Percentiles rank a stretch among this genome's conserved stretches.
Evolutionary conservation across 139 green algal species (phyloP).

Genomic region (Bryopsis sp.): DNA sequence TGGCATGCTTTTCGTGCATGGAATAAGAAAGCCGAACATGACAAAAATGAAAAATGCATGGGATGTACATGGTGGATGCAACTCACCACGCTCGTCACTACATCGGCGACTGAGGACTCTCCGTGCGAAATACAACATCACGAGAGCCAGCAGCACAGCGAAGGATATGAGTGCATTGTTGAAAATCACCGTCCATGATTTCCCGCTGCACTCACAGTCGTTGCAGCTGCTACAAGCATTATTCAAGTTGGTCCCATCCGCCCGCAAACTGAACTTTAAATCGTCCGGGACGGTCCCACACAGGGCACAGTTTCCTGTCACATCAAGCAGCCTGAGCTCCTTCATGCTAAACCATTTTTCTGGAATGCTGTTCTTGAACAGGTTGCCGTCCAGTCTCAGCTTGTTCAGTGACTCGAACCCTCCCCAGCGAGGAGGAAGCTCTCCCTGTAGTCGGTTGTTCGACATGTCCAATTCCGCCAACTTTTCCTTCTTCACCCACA

Average conservation of each 20-base stretch:
- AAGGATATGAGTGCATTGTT: too few relatives aligned
- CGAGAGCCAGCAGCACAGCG: too few relatives aligned
- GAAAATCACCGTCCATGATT: too few relatives aligned
- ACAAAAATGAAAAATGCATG: too few relatives aligned
- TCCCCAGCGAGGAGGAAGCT: not conserved
- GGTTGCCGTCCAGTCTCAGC: not conserved
- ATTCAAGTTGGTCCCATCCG: constrained; percentile 5
- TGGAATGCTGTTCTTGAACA: not conserved
- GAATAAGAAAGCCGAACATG: too few relatives aligned
- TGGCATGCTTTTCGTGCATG: too few relatives aligned
- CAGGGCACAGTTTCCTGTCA: constrained; percentile 14
- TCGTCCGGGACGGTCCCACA: not conserved
- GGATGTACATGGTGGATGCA: too few relatives aligned
- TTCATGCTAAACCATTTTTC: not conserved
- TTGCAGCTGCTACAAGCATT: constrained; percentile 3
- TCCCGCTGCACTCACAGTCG: constrained; percentile 12
- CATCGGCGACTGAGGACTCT: too few relatives aligned
- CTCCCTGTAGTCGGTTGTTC: not conserved
- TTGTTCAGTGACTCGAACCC: not conserved
- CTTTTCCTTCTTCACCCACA: not conserved
- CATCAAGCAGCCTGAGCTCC: not conserved
- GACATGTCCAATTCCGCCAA: not conserved
- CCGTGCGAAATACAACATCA: too few relatives aligned
- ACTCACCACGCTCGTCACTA: too few relatives aligned
- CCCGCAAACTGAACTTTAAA: not conserved